These are phyloP conservation scores for Xylaria longipes DNA, from an alignment of 495 filamentous ascomycete genomes.

Conservation along the genomic window DNA sequence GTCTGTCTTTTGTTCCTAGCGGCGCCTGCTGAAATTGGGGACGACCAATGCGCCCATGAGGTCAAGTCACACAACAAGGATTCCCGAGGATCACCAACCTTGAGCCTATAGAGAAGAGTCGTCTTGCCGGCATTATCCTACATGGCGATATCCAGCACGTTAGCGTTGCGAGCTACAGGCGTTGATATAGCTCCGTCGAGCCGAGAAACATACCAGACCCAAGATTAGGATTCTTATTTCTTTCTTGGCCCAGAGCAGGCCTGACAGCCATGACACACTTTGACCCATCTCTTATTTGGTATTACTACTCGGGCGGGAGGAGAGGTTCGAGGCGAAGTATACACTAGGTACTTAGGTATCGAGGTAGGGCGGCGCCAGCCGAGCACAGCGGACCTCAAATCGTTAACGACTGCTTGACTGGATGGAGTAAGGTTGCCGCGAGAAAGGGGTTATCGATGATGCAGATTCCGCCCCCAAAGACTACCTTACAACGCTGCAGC, in stretches of 20 bases:
- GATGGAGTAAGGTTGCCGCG: background rate
- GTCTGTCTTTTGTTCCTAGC: background rate
- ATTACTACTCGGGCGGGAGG: background rate
- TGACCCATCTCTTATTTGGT: constrained; percentile 71
- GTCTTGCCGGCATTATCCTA: constrained; percentile 99
- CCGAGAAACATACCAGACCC: constrained; percentile 72
- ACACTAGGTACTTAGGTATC: constrained; percentile 14
- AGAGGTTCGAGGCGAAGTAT: background rate
- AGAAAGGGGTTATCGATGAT: constrained; percentile 16
- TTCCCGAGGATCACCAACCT: constrained; percentile 61
- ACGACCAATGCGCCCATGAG: background rate
- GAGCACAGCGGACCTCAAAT: background rate
- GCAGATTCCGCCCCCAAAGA: background rate
- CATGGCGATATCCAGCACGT: constrained; percentile 26
- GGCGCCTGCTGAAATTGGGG: background rate
- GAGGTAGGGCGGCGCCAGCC: background rate
- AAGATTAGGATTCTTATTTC: constrained; percentile 96
- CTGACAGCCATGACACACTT: constrained; percentile 76
- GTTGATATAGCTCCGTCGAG: background rate
- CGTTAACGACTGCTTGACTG: background rate
- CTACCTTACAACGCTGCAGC: background rate
- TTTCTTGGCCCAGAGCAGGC: constrained; percentile 87
- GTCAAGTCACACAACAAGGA: background rate
- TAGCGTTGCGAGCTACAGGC: background rate
- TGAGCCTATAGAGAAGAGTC: constrained; percentile 92